Base-by-base conservation (phyloP, 176 grass and related monocot genomes). In the Hyparrhenia diplandra region DNA sequence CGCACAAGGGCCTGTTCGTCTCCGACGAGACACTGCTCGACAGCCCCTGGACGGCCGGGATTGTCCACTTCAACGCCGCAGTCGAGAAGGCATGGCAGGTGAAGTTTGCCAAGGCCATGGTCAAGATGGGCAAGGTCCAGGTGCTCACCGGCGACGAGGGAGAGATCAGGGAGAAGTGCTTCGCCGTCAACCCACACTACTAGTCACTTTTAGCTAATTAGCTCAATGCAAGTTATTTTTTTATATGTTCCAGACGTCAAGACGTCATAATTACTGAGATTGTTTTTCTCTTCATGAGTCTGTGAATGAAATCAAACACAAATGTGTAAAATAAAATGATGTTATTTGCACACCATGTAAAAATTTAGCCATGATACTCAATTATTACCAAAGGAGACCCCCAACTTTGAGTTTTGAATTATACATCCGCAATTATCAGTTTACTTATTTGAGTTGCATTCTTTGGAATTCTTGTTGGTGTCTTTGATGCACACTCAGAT, bases 21-120 rank as follows among this genome's bases (percentile, higher is more conserved):
- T 94, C 88, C 16, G 91, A 94, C 83, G 79, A 94, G 69, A 69
- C 67, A 30, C 73, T 90, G 47, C 82, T 80, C 40, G 42, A 45
- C 6, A 69, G 4, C 28, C 8, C 20, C 2, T 2, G 1, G 49
- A 90, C 88, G 0, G 62, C 62, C 2, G 34, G 31, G 0, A 20
- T 88, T 9, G 79, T 85, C 1, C 13, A 23, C 12, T 17, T 36
- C 18, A 3, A 72, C 41, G 67, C 67, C 1, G 61, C 75, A 0
- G 67, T 70, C 4, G 77, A 72, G n/a, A 71, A 29, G n/a, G 83
- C 67, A 21, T 85, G 76, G 76, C 10, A 49, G 76, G 0, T 21
- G 17, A 65, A 32, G 76, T 78, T 85, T 74, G 75, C 74, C 21
- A 30, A 12, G 20, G 57, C 74, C n/a, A 78, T 85, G 75, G 34